Evolutionary conservation across 2,329 filamentous ascomycete species (phyloP).

Genomic region (Cladosporium sp.): DNA sequence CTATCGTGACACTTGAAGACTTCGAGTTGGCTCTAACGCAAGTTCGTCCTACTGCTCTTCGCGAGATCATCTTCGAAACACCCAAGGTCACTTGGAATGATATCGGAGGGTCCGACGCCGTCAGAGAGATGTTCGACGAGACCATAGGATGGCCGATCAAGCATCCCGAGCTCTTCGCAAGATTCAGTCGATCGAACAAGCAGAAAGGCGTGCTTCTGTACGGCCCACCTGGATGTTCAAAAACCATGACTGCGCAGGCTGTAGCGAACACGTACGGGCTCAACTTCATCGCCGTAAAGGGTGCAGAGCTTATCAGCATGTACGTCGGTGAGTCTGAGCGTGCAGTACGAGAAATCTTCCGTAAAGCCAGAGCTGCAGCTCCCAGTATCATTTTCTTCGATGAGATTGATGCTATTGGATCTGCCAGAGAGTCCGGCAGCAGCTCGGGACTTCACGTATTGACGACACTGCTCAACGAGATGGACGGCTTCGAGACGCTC

Average conservation of each 20-base stretch:
- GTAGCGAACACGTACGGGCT: conserved; percentile 85
- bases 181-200: conserved; percentile 49
- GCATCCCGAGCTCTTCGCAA: conserved; percentile 48
- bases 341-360: conserved; percentile 77
- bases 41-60: conserved; percentile 79
- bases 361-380: conserved; percentile 75
- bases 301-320: conserved; percentile 90
- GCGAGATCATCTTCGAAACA: conserved; percentile 82
- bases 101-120: conserved; percentile 63
- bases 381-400: conserved; percentile 97
- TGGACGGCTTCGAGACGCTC: conserved; percentile 87
- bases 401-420: conserved; percentile 82
- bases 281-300: conserved; percentile 93
- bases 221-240: conserved; percentile 89
- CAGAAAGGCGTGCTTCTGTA: conserved; percentile 85
- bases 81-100: conserved; percentile 82
- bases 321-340: conserved; percentile 95
- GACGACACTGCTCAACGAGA: conserved; percentile 85
- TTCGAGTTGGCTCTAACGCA: conserved; percentile 62
- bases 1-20: conserved; percentile 42
- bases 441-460: conserved; percentile 70
- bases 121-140: conserved; percentile 60
- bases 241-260: conserved; percentile 87
- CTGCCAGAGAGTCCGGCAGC: conserved; percentile 48
- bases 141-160: conserved; percentile 58